Evolutionary conservation across 176 grass and related monocot genomes (phyloP), one percentile per base, ranked within the genome.

Genomic region (Carex parvula): DNA sequence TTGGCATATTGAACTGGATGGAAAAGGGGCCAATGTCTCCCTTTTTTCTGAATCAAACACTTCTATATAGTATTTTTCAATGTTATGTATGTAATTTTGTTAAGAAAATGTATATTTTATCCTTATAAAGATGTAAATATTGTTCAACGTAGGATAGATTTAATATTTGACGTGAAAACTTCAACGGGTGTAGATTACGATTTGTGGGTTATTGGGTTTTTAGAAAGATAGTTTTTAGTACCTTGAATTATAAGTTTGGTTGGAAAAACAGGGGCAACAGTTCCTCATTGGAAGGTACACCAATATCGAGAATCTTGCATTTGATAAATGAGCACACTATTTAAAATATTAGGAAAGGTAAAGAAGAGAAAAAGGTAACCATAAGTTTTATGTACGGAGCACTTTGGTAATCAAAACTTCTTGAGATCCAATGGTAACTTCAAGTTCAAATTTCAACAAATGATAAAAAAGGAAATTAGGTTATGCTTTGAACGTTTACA

Each of bases 281-380:
- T 71, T 64, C 70, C 83, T 76, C 54, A 42, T 85, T 85, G 70
- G 48, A 85, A 78, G 83, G 83, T 85, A 63, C 83, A 85, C 83
- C 83, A 75, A 76, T 17, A 85, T 32, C 50, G 26, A 78, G 83
- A 77, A 75, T 85, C 83, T 64, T 50, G 39, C 30, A 50, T 75
- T 85, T 46, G 53, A 75, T 75, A 64, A 64, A 85, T 85, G 12
- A 62, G 83, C 70, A 58, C 18, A 24, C n/a, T n/a, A n/a, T 66
- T 0, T 50, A 83, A 65, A 46, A 44, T 83, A 83, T 66, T 53
- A 8, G 21, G 60, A 83, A 39, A 44, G 46, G 50, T 62, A 64
- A 81, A 81, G 79, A 62, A 62, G 39, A 41, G 60, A 52, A 68
- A 75, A 83, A 83, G 13, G 60, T 30, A 54, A 17, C 6, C 41